Evolutionary conservation across 2,329 filamentous ascomycete genomes (phyloP).

Genomic region (Alternaria sp.): DNA sequence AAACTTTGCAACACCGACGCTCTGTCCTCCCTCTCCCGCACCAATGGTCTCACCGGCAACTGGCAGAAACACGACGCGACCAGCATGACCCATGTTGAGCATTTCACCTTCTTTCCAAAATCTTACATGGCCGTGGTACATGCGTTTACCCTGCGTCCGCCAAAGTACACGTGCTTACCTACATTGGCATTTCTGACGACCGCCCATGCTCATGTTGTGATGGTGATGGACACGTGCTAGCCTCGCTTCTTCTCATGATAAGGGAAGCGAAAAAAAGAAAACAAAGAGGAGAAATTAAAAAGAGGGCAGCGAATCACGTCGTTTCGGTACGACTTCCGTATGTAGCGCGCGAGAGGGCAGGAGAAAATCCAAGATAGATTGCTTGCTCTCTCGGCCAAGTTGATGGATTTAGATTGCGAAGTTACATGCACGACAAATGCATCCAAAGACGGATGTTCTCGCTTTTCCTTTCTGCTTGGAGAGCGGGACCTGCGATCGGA

Average conservation of each 20-base stretch:
- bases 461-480: not conserved
- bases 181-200: not conserved
- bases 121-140: not conserved
- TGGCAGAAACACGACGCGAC: not conserved
- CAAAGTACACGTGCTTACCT: not conserved
- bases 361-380: not conserved
- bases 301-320: not conserved
- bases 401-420: conserved; percentile 1
- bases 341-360: not conserved
- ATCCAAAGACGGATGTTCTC: not conserved
- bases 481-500: not conserved
- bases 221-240: not conserved
- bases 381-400: not conserved
- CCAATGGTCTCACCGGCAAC: not conserved
- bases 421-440: conserved; percentile 1
- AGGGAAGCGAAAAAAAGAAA: not conserved
- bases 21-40: not conserved
- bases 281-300: not conserved
- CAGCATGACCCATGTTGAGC: not conserved
- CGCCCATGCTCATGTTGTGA: not conserved
- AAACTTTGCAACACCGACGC: not conserved
- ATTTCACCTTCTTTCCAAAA: not conserved
- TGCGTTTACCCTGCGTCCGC: not conserved
- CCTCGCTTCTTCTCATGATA: not conserved
- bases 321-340: not conserved